These are phyloP conservation scores for Mycena albidolilacea DNA, from an alignment of 768 basidiomycete genomes.

Conservation along the genomic window DNA sequence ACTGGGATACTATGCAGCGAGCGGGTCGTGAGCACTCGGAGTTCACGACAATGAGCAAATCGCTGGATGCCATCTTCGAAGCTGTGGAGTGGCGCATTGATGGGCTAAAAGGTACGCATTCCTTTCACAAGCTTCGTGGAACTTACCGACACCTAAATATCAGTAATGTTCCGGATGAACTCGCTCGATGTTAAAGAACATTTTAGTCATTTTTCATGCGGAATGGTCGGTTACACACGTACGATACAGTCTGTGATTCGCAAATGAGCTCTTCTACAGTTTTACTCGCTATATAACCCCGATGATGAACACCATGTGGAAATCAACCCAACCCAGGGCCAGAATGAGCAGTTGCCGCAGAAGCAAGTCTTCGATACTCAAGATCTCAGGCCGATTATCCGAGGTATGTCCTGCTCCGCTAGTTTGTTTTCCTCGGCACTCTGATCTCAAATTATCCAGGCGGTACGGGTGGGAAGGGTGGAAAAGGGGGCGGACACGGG, in stretches of 20 bases:
- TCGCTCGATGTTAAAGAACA: not conserved
- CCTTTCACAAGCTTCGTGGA: not conserved
- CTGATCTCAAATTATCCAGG: not conserved
- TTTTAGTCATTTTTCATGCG: not conserved
- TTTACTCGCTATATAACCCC: not conserved
- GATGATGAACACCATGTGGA: not conserved
- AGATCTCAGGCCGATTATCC: not conserved
- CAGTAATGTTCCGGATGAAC: not conserved
- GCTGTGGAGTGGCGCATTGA: not conserved
- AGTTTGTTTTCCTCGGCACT: not conserved
- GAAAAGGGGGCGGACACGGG: no score
- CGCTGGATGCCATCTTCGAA: not conserved
- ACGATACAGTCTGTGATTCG: slow-evolving; percentile 1
- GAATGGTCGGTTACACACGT: not conserved
- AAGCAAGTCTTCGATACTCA: not conserved
- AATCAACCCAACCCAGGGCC: not conserved
- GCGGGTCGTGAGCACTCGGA: slow-evolving; percentile 5
- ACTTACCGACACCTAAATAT: not conserved
- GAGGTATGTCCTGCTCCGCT: not conserved
- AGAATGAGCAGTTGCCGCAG: not conserved
- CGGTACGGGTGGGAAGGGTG: not conserved
- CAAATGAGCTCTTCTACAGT: not conserved
- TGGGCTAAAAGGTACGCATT: not conserved
- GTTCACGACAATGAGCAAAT: not conserved
- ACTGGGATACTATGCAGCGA: not conserved